Evolutionary conservation across 495 filamentous ascomycete species (phyloP), one percentile per base, ranked within the genome.

Genomic region (Tuber brumale): DNA sequence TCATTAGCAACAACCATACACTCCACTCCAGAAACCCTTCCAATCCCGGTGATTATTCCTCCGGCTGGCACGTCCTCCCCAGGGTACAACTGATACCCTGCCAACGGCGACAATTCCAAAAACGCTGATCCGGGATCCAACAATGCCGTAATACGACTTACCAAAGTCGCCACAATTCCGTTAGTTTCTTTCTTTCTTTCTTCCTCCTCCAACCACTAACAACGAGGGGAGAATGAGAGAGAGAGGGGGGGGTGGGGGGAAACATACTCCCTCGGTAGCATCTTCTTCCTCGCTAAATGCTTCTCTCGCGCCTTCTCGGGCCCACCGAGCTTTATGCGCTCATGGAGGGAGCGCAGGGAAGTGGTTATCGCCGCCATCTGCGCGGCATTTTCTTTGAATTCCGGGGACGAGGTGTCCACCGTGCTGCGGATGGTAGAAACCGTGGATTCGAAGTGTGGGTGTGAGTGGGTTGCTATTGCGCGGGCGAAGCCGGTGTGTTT

Each of bases 1-100:
- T 99, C 95, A 81, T 99, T 99, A 41, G 94, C 95, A 70, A 99
- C 92, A 77, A 99, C 92, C 87, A 98, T 91, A 82, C 96, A 97
- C 31, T 89, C 91, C 10, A 97, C 94, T 1, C 96, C 95, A 80
- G 94, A 91, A 3, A 99, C 92, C 1, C 90, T 92, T 1, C 96
- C 95, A 73, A 98, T 90, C 0, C 95, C 95, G 0, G 95, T 96
- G 70, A 99, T 93, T 75, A 99, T 96, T 2, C 94, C 95, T 18
- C 92, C 96, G 5, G 93, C 92, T 0, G 87, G 91, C 0, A 94
- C 90, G n/a, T 94, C 92, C 75, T 95, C 94, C 43, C 90, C 92
- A 0, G 90, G 89, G 82, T 98, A 99, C 71, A 98, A 85, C 74
- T 92, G 90, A 82, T 97, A 89, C 41, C 92, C 95, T 2, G 95